Percentiles rank a stretch among this genome's conserved stretches.
These are phyloP conservation scores for Ceratocystis eucalypticola DNA, from an alignment of 2,329 filamentous ascomycete genomes.

Conservation along the genomic window DNA sequence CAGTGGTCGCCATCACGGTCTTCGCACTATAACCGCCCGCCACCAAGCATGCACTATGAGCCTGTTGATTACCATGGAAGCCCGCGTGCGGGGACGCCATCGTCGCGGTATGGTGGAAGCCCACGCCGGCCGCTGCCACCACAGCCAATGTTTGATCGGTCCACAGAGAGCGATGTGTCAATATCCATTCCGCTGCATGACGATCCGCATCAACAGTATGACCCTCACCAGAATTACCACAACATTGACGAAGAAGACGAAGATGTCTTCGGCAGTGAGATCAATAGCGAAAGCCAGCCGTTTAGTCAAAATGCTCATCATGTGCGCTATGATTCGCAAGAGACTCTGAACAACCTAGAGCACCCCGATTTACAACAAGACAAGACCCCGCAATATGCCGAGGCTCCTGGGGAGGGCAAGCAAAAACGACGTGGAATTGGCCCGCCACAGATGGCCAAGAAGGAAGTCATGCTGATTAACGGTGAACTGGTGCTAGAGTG, in stretches of 20 bases:
- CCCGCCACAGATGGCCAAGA: conserved; percentile 75
- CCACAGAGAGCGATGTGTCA: conserved; percentile 39
- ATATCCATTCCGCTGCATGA: conserved; percentile 52
- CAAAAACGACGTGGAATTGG: conserved; percentile 81
- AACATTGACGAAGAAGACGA: conserved; percentile 35
- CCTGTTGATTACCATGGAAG: conserved; percentile 79
- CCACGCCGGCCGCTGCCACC: conserved; percentile 77
- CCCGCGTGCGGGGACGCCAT: conserved; percentile 79
- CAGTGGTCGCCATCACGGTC: conserved; percentile 44
- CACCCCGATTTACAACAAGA: conserved; percentile 24
- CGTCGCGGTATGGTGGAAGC: conserved; percentile 76
- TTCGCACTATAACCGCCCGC: conserved; percentile 55
- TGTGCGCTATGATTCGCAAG: conserved; percentile 41
- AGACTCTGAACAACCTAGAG: conserved; percentile 38
- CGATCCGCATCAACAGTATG: conserved; percentile 11
- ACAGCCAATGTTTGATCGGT: conserved; percentile 62
- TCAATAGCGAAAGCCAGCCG: conserved; percentile 21
- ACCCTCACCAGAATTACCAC: conserved; percentile 35
- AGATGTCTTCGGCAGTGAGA: conserved; percentile 58
- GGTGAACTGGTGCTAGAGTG: conserved; percentile 95
- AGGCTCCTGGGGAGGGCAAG: conserved; percentile 49
- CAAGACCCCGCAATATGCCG: conserved; percentile 34
- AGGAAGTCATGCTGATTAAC: conserved; percentile 92
- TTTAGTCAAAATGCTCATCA: conserved; percentile 28
- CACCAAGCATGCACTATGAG: conserved; percentile 65